Evolutionary conservation across 805 yeast species (phyloP).

Genomic region (Lipomyces anomalus): DNA sequence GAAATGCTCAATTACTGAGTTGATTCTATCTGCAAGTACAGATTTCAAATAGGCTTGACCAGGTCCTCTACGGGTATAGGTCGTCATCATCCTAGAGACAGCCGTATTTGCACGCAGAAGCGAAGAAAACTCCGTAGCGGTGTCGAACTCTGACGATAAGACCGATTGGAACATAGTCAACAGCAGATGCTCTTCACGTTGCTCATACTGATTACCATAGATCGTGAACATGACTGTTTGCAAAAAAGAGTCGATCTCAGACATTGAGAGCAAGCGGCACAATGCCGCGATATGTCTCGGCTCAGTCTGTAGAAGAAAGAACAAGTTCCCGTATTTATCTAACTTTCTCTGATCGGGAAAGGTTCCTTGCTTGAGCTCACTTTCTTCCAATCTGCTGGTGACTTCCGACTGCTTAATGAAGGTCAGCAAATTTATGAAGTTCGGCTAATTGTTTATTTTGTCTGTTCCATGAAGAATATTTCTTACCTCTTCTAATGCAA

Average conservation of each 20-base stretch:
- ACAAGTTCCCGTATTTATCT: constrained; percentile 32
- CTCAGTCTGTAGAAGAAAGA: constrained; percentile 36
- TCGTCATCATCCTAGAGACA: constrained; percentile 38
- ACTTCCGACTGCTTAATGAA: constrained; percentile 30
- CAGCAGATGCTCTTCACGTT: constrained; percentile 37
- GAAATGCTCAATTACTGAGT: constrained; percentile 27
- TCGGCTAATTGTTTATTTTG: too few species aligned
- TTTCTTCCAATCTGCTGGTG: constrained; percentile 30
- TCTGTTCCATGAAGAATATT: too few species aligned
- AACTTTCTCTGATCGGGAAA: constrained; percentile 32
- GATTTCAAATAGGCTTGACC: constrained; percentile 36
- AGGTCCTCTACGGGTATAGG: constrained; percentile 38
- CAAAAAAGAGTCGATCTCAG: constrained; percentile 36
- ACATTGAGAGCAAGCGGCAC: constrained; percentile 32
- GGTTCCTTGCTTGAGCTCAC: constrained; percentile 21
- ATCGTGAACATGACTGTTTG: constrained; percentile 39
- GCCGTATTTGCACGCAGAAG: constrained; percentile 38
- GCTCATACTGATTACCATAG: constrained; percentile 40
- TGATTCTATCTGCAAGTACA: constrained; percentile 29
- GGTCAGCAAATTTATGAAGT: background rate
- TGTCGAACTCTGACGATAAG: constrained; percentile 35
- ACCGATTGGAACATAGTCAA: constrained; percentile 37
- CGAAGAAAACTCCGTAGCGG: constrained; percentile 33
- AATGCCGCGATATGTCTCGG: constrained; percentile 36
- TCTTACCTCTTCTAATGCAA: constrained; percentile 32